These are phyloP conservation scores for Exophiala calicioides DNA, from an alignment of 2,329 filamentous ascomycete species.

Conservation along the genomic window DNA sequence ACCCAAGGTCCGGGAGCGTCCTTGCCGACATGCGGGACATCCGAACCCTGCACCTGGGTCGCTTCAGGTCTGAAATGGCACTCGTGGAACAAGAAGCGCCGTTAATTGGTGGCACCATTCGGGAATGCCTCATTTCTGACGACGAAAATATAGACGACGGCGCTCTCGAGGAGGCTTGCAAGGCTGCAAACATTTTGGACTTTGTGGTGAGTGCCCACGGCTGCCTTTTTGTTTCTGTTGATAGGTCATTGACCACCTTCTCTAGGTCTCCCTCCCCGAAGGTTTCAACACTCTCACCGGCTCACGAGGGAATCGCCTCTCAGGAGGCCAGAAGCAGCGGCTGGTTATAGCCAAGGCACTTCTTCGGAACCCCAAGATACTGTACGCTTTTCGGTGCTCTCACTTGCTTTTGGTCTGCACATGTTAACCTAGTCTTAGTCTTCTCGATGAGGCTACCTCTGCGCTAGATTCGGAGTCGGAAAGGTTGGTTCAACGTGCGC, in stretches of 20 bases:
- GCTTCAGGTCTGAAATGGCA: background rate
- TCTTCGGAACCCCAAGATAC: background rate
- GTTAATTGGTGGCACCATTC: background rate
- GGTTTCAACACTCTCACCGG: background rate
- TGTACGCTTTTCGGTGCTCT: constrained; percentile 1
- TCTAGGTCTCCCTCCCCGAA: too few relatives aligned
- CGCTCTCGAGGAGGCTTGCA: background rate
- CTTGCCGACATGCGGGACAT: background rate
- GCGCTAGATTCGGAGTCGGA: constrained; percentile 1
- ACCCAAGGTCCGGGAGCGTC: constrained; percentile 25
- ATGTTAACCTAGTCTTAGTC: background rate
- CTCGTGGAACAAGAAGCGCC: background rate
- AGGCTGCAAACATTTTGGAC: background rate
- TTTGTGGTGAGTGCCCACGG: too few relatives aligned
- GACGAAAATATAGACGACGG: background rate
- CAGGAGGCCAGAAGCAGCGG: background rate
- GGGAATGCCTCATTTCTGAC: background rate
- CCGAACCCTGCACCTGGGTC: background rate
- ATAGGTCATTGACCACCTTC: too few relatives aligned
- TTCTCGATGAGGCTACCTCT: background rate
- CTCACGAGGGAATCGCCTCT: background rate
- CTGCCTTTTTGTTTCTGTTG: too few relatives aligned
- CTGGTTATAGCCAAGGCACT: background rate
- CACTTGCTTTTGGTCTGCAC: background rate
- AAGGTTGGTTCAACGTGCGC: background rate